A percentile compares a stretch with the other conserved stretches of the same genome.
Conservation (phyloP, 2,329 filamentous ascomycete species). For the Aspergillus sergii region DNA sequence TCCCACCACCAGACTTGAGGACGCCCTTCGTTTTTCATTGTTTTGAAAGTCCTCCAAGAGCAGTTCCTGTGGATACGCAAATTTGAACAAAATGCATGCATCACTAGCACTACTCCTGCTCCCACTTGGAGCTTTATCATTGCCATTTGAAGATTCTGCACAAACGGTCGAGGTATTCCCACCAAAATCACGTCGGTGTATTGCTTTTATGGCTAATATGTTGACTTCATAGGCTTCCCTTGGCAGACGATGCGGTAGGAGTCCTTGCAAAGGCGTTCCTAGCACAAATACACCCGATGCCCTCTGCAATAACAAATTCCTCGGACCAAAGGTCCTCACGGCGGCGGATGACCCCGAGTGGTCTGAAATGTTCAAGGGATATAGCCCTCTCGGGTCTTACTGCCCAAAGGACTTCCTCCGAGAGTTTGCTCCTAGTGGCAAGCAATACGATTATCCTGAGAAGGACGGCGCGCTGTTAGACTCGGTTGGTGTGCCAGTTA, state of each 20-base stretch:
- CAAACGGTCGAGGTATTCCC: background rate
- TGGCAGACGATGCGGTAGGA: background rate
- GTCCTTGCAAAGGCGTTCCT: background rate
- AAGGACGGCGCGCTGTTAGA: conserved; percentile 48
- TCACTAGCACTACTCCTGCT: background rate
- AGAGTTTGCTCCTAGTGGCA: background rate
- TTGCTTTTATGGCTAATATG: background rate
- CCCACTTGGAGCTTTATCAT: background rate
- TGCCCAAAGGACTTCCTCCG: background rate
- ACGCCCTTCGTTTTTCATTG: background rate
- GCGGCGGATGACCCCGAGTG: background rate
- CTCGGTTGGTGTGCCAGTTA: conserved; percentile 39
- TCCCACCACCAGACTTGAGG: background rate
- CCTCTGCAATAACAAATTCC: background rate
- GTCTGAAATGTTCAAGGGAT: background rate
- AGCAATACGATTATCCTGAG: conserved; percentile 43
- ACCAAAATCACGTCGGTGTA: background rate
- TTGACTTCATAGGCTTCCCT: background rate
- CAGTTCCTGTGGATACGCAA: background rate
- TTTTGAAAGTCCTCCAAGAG: too few relatives aligned
- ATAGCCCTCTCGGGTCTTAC: background rate
- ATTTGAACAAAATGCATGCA: background rate
- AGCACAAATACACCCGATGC: background rate
- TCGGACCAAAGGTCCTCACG: background rate
- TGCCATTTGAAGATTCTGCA: background rate